A percentile compares a stretch with the other conserved stretches of the same genome.
Conservation (phyloP, 805 yeast species). For the Tetrapisispora fleetii region DNA sequence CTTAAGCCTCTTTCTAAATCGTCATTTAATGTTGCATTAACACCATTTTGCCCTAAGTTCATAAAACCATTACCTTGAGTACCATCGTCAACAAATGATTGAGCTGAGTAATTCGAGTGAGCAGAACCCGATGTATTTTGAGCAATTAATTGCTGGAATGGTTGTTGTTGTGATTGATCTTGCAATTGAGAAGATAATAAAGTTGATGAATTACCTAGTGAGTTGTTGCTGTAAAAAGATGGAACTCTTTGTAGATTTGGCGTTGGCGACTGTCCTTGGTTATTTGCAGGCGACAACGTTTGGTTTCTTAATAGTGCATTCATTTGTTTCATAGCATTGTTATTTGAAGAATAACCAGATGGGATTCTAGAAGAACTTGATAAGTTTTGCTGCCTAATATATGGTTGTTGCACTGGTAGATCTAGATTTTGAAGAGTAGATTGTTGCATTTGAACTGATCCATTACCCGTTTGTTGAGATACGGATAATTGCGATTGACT, state of each 20-base stretch:
- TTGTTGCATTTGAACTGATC: constrained; percentile 6
- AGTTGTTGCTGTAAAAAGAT: constrained; percentile 6
- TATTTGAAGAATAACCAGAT: constrained; percentile 26
- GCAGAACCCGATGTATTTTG: constrained; percentile 29
- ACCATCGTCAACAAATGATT: constrained; percentile 22
- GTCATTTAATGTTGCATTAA: constrained; percentile 6
- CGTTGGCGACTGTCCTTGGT: constrained; percentile 10
- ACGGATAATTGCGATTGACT: constrained; percentile 1
- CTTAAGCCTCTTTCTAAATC: constrained; percentile 25
- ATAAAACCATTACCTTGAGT: constrained; percentile 4
- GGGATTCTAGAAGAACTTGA: constrained; percentile 29
- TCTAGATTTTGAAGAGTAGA: constrained; percentile 4
- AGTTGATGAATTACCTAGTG: background rate
- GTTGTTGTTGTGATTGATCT: constrained; percentile 7
- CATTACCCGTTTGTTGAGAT: background rate
- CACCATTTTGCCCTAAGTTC: background rate
- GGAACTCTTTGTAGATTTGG: constrained; percentile 14
- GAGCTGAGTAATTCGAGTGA: constrained; percentile 27
- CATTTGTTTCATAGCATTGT: constrained; percentile 15
- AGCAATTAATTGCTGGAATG: constrained; percentile 13
- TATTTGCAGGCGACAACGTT: constrained; percentile 19
- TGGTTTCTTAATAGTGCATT: constrained; percentile 28
- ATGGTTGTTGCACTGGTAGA: constrained; percentile 21
- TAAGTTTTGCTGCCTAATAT: constrained; percentile 22
- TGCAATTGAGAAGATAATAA: constrained; percentile 6